phyloP scores from a whole-genome alignment of 192 early-diverging fungal species.

The Linnemannia zychae region DNA sequence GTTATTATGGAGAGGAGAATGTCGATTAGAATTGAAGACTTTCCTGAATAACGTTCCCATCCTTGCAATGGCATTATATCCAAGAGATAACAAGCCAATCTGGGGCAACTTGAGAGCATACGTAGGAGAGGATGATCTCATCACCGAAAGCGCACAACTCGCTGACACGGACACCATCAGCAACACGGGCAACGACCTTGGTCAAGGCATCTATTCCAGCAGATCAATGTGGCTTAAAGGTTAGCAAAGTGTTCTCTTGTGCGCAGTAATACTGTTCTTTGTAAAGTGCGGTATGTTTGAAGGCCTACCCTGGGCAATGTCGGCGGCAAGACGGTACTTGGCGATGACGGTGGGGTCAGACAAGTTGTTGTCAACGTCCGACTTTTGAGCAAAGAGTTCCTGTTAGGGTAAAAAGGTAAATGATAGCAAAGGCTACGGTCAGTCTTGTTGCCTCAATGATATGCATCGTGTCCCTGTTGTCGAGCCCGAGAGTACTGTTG shows the following conservation, averaged over 20 bases:
- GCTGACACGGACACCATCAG: conserved; percentile 71
- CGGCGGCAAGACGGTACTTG: conserved; percentile 83
- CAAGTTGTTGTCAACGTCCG: conserved; percentile 75
- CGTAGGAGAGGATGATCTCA: conserved; percentile 70
- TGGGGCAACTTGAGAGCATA: conserved; percentile 32
- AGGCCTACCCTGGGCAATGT: conserved; percentile 78
- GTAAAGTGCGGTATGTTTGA: neutral
- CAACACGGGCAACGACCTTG: conserved; percentile 63
- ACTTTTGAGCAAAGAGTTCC: conserved; percentile 63
- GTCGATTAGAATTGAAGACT: neutral
- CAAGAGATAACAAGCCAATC: neutral
- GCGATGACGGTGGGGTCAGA: conserved; percentile 72
- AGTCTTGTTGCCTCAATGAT: neutral
- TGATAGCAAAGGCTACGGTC: neutral
- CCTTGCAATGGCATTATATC: neutral
- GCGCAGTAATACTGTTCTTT: neutral
- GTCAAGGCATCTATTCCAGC: conserved; percentile 65
- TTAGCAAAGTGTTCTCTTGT: neutral
- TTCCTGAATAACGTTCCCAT: neutral
- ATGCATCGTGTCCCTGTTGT: neutral
- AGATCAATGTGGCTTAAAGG: neutral
- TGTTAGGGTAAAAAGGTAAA: neutral
- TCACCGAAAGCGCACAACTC: conserved; percentile 80
- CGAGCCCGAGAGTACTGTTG: neutral
- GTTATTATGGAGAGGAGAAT: neutral